Conservation (phyloP, 2,329 filamentous ascomycete species). For the Monilinia fructigena region DNA sequence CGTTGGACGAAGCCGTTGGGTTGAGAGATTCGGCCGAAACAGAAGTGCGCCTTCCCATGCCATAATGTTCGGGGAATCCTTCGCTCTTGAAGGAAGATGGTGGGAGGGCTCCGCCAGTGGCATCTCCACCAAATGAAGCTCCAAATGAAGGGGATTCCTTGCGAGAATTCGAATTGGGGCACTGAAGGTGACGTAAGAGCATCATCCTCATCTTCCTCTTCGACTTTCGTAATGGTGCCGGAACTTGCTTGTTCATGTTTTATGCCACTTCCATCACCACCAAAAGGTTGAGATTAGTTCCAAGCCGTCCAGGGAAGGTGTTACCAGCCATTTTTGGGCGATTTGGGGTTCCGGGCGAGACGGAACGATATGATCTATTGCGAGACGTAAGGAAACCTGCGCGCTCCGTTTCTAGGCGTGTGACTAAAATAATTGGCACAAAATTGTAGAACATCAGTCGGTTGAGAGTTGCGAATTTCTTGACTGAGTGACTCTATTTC, state of each 20-base stretch:
- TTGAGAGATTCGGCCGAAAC: conserved; percentile 97
- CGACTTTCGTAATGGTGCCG: conserved; percentile 54
- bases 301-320: conserved; percentile 72
- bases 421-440: conserved; percentile 67
- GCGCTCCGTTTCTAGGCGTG: conserved; percentile 65
- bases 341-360: conserved; percentile 38
- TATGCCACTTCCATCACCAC: conserved; percentile 45
- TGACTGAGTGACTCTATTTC: conserved; percentile 63
- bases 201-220: conserved; percentile 67
- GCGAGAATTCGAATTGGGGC: conserved; percentile 52
- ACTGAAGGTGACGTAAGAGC: conserved; percentile 72
- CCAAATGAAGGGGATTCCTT: conserved; percentile 42
- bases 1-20: conserved; percentile 76
- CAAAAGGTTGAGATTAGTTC: conserved; percentile 70
- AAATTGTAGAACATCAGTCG: conserved; percentile 66
- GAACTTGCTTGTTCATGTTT: conserved; percentile 43
- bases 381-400: conserved; percentile 51
- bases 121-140: conserved; percentile 47
- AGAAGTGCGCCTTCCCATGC: conserved; percentile 87
- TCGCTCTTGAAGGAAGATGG: conserved; percentile 51
- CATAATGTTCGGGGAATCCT: conserved; percentile 87
- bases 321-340: conserved; percentile 63
- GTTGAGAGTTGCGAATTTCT: conserved; percentile 57
- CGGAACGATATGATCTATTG: conserved; percentile 38
- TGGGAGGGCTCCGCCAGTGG: conserved; percentile 46